Evolutionary conservation across 768 basidiomycete species (phyloP), one percentile per base, ranked within the genome.

Genomic region (Suillus sp.): DNA sequence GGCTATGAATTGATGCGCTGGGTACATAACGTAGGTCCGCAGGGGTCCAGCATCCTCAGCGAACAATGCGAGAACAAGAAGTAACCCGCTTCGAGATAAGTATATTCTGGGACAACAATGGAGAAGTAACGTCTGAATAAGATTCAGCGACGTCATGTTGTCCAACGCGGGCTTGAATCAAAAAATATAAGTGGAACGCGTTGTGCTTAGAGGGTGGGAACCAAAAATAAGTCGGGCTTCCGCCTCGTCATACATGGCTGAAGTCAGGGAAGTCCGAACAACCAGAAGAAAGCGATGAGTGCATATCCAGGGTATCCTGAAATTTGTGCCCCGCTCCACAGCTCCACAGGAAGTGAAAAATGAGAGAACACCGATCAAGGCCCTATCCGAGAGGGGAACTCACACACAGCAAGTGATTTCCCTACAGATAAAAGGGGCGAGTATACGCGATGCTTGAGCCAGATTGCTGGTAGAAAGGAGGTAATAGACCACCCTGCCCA

Each of bases 41-140:
- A 30, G 10, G 54, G 22, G 37, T 11, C 5, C 76, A 16, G 74
- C 79, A 18, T 80, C 62, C 62, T 79, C 74, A 59, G 59, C 47
- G 22, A 67, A 65, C 27, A 59, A 53, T 34, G 64, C 64, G 61
- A 62, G 48, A 37, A 34, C 47, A 51, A 64, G 61, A 67, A 63
- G 40, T 67, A 65, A 22, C 9, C 25, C 55, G 18, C 35, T 13
- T 57, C 8, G 20, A 27, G 25, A 40, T 18, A 20, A 53, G 51
- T n/a, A 57, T 13, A 57, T 57, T 57, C 38, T 40, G 38, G 56
- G 56, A 57, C 27, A 57, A 57, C 56, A 57, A 57, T 40, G 56
- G 20, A 20, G 56, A 57, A 57, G 56, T 30, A 40, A 40, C 25
- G 18, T 25, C 7, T 25, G 18, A 38, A 27, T 40, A 27, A 27